Base-by-base conservation (phyloP, 192 early-diverging fungal genomes). In the Entomortierella parvispora region DNA sequence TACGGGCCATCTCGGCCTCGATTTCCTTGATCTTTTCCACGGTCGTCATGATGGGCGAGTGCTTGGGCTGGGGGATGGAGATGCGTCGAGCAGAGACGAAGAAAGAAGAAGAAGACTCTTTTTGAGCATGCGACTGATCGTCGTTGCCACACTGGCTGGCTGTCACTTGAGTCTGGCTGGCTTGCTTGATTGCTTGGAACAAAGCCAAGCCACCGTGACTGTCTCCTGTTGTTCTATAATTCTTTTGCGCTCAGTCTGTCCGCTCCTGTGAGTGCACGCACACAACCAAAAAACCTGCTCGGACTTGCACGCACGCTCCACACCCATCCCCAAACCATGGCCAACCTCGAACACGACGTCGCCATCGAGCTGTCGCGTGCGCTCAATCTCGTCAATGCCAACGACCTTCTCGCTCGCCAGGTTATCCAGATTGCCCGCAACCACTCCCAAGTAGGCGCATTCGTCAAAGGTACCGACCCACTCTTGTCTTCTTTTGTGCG, bases 1-100 rank as follows among this genome's bases (percentile, higher is more conserved):
- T 94, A 49, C 88, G 85, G 59, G 92, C 91, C 91, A 92, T 92
- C 82, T 94, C 95, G 87, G 86, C 87, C 88, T 97, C 81, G 71
- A 82, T 77, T 67, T 77, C 74, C 58, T 77, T 77, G 60, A 77
- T 77, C 62, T 77, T 77, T 4, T 77, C 74, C 42, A 77, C 74
- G 51, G 74, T 77, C 65, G 74, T 77, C 74, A 77, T 77, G 56
- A 43, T 75, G 71, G 48, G 40, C 11, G 25, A 4, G 18, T 61
- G 22, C 50, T 15, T 44, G 26, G 14, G 42, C 2, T 42, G 32
- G 29, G 28, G 10, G n/a, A 20, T 62, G 34, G 9, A 17, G 59
- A 40, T 15, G 1, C 48, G 49, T n/a, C 32, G 62, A 51, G 15
- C 15, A 52, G 34, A 49, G 46, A 49, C 20, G 43, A 61, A 29